Percentiles rank a stretch among this genome's conserved stretches.
Conservation (phyloP, 192 early-diverging fungal genomes). For the Podochytrium sp. region DNA sequence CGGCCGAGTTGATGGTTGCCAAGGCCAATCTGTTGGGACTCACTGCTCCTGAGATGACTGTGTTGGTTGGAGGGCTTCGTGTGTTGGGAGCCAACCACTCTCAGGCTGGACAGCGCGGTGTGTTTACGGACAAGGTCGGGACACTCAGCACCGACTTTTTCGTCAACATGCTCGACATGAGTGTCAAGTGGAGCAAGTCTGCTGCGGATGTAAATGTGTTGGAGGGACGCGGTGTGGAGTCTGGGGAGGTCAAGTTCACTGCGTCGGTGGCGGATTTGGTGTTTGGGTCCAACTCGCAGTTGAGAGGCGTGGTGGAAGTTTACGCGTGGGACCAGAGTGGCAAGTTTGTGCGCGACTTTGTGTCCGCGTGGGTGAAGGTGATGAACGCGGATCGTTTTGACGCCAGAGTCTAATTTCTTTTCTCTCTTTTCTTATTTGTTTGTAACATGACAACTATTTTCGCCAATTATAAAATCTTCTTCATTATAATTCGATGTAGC, state of each 20-base stretch:
- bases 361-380: slow-evolving; percentile 34
- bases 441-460: no score
- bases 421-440: no score
- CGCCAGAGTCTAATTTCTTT: no score
- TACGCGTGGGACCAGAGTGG: slow-evolving; percentile 19
- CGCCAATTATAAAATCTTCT: no score
- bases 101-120: not conserved
- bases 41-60: slow-evolving; percentile 26
- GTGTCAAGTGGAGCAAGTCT: slow-evolving; percentile 9
- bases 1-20: slow-evolving; percentile 21
- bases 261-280: slow-evolving; percentile 35
- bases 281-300: slow-evolving; percentile 40
- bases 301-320: slow-evolving; percentile 28
- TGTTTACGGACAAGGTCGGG: slow-evolving; percentile 20
- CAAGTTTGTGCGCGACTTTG: slow-evolving; percentile 31
- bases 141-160: slow-evolving; percentile 38
- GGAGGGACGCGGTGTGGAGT: slow-evolving; percentile 20
- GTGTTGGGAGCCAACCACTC: slow-evolving; percentile 28
- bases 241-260: slow-evolving; percentile 31
- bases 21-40: slow-evolving; percentile 23
- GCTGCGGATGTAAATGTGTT: not conserved
- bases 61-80: slow-evolving; percentile 35
- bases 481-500: no score
- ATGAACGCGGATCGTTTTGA: slow-evolving; percentile 37
- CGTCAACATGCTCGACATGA: slow-evolving; percentile 31